A percentile compares a stretch with the other conserved stretches of the same genome.
These are phyloP conservation scores for Brassica juncea DNA, from an alignment of 345 rosid species.

Conservation along the genomic window DNA sequence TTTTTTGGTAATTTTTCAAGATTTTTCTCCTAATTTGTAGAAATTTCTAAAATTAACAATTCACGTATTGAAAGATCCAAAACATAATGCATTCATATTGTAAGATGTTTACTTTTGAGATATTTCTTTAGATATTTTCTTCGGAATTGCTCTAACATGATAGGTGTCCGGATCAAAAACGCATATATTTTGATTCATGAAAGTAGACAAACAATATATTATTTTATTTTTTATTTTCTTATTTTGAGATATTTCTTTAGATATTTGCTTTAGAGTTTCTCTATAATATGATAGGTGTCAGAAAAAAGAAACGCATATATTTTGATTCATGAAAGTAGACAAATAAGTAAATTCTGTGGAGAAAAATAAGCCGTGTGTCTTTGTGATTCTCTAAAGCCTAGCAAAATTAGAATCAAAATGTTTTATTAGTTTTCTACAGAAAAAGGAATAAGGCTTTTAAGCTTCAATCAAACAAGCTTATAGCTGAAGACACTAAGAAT, in stretches of 20 bases:
- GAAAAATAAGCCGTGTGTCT: slow-evolving; percentile 36
- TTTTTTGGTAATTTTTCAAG: too few relatives aligned
- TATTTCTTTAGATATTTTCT: too few relatives aligned
- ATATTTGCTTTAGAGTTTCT: not conserved
- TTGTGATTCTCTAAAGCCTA: slow-evolving; percentile 31
- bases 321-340: slow-evolving; percentile 26
- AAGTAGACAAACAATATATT: slow-evolving; percentile 19
- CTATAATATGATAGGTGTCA: not conserved
- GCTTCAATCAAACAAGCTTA: slow-evolving; percentile 40
- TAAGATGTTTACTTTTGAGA: too few relatives aligned
- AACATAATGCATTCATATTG: too few relatives aligned
- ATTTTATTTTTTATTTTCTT: not conserved
- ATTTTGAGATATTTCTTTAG: not conserved
- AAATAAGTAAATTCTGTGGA: slow-evolving; percentile 30
- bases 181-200: slow-evolving; percentile 24
- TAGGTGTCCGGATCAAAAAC: not conserved
- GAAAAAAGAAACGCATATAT: slow-evolving; percentile 13
- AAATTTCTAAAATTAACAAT: too few relatives aligned
- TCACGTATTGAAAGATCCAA: too few relatives aligned
- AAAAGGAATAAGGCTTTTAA: slow-evolving; percentile 43
- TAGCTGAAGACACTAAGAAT: slow-evolving; percentile 34
- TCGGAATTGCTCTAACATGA: not conserved
- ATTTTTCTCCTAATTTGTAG: too few relatives aligned
- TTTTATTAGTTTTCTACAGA: slow-evolving; percentile 6
- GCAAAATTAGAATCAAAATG: slow-evolving; percentile 22